These are phyloP conservation scores for Echinochloa phyllopogon DNA, from an alignment of 176 grass and related monocot genomes.

Conservation along the genomic window DNA sequence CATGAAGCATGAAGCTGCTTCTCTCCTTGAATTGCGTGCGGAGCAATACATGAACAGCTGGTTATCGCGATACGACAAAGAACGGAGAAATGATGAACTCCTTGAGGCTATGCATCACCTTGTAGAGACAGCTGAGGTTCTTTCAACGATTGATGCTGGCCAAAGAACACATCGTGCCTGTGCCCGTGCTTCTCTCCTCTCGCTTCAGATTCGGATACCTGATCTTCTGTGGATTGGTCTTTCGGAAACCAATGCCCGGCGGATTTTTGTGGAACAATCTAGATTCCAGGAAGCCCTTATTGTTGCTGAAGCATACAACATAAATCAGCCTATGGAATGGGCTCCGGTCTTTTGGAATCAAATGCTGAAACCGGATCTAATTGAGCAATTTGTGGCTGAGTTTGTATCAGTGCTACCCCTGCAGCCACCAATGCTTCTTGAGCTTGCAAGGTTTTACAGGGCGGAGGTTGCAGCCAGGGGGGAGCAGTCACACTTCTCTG, in stretches of 20 bases:
- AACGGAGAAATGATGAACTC: constrained; percentile 74
- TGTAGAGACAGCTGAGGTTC: constrained; percentile 79
- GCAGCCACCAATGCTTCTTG: constrained; percentile 79
- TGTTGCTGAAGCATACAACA: constrained; percentile 84
- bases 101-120: constrained; percentile 89
- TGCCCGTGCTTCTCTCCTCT: constrained; percentile 77
- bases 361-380: constrained; percentile 87
- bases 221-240: constrained; percentile 89
- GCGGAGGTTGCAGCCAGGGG: constrained; percentile 89
- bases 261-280: constrained; percentile 82
- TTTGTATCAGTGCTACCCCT: constrained; percentile 85
- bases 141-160: constrained; percentile 92
- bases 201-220: constrained; percentile 92
- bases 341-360: constrained; percentile 90
- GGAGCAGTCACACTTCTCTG: constrained; percentile 89
- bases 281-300: constrained; percentile 96
- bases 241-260: constrained; percentile 74
- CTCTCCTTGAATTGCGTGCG: constrained; percentile 78
- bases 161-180: constrained; percentile 79
- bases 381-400: constrained; percentile 85
- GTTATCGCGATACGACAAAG: constrained; percentile 66
- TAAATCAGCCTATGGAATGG: constrained; percentile 94
- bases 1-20: constrained; percentile 95
- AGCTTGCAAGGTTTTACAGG: constrained; percentile 90
- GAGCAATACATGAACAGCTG: constrained; percentile 82